Conservation (phyloP, 306 rosid genomes). For the Arachis stenosperma region DNA sequence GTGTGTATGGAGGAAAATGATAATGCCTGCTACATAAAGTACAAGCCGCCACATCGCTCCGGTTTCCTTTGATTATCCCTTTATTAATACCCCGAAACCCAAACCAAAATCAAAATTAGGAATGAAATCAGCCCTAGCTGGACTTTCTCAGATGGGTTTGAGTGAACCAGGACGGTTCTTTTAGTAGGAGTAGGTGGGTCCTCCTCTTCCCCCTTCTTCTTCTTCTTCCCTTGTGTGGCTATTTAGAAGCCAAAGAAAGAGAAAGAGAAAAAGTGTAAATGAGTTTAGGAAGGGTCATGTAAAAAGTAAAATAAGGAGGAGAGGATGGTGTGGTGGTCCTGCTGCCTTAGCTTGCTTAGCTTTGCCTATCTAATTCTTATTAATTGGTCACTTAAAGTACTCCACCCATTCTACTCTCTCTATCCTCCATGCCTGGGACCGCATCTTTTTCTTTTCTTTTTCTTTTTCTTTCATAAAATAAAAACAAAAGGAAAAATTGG, state of each 20-base stretch:
- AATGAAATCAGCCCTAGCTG: conserved; percentile 20
- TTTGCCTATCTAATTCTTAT: conserved; percentile 58
- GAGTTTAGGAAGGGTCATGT: too few species aligned
- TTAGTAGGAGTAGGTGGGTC: conserved; percentile 21
- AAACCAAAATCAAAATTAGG: not conserved
- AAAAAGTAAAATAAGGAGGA: too few species aligned
- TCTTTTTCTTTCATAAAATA: not conserved
- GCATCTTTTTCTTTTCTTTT: not conserved
- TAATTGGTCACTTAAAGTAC: conserved; percentile 58
- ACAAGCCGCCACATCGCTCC: conserved; percentile 54
- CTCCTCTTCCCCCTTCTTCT: not conserved
- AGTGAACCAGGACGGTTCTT: conserved; percentile 26
- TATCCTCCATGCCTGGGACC: conserved; percentile 38
- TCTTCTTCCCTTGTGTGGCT: not conserved
- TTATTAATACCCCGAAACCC: not conserved
- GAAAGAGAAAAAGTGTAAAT: not conserved
- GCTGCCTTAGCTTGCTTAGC: not conserved
- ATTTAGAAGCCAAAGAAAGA: not conserved
- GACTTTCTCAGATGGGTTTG: conserved; percentile 65
- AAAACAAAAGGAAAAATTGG: too few species aligned
- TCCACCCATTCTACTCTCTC: conserved; percentile 55
- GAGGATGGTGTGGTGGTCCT: conserved; percentile 69
- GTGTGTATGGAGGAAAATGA: conserved; percentile 15
- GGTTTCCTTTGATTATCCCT: not conserved
- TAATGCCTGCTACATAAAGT: conserved; percentile 30